A percentile compares a stretch with the other conserved stretches of the same genome.
Evolutionary conservation across 2,329 filamentous ascomycete genomes (phyloP).

Genomic region (Tricladium varicosporioides): DNA sequence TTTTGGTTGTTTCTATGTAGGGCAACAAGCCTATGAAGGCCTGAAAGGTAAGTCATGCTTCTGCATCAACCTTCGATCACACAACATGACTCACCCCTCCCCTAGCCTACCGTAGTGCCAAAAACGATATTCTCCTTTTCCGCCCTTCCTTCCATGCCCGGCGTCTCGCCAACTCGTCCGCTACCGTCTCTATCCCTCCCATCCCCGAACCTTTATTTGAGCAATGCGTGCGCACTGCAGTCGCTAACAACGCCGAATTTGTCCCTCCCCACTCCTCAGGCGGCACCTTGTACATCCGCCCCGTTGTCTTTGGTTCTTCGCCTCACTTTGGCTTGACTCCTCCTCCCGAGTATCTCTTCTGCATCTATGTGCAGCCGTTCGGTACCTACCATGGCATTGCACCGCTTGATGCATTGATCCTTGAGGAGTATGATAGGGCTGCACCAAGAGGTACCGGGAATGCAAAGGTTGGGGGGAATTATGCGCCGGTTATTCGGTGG

Average conservation of each 20-base stretch:
- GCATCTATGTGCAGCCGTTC: slow-evolving; percentile 61
- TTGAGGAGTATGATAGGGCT: slow-evolving; percentile 68
- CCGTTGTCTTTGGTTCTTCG: slow-evolving; percentile 62
- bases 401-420: slow-evolving; percentile 61
- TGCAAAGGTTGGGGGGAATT: slow-evolving; percentile 69
- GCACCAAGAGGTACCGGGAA: slow-evolving; percentile 65
- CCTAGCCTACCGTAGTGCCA: background rate
- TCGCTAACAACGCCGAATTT: slow-evolving; percentile 63
- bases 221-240: slow-evolving; percentile 57
- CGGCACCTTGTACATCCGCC: slow-evolving; percentile 66
- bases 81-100: background rate
- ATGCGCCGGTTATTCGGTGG: slow-evolving; percentile 63
- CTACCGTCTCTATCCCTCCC: slow-evolving; percentile 56
- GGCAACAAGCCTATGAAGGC: slow-evolving; percentile 69
- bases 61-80: slow-evolving; percentile 43
- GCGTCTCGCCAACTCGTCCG: background rate
- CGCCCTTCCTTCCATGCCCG: slow-evolving; percentile 49
- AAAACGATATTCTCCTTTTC: slow-evolving; percentile 61
- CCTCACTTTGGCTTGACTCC: slow-evolving; percentile 61
- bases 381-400: slow-evolving; percentile 65
- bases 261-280: slow-evolving; percentile 63
- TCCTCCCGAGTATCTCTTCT: slow-evolving; percentile 63
- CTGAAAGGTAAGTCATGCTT: slow-evolving; percentile 54
- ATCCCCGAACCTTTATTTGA: slow-evolving; percentile 59
- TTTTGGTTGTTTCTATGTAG: background rate